Evolutionary conservation across 352 stramenopile species (phyloP).

Genomic region (Phytophthora pini): DNA sequence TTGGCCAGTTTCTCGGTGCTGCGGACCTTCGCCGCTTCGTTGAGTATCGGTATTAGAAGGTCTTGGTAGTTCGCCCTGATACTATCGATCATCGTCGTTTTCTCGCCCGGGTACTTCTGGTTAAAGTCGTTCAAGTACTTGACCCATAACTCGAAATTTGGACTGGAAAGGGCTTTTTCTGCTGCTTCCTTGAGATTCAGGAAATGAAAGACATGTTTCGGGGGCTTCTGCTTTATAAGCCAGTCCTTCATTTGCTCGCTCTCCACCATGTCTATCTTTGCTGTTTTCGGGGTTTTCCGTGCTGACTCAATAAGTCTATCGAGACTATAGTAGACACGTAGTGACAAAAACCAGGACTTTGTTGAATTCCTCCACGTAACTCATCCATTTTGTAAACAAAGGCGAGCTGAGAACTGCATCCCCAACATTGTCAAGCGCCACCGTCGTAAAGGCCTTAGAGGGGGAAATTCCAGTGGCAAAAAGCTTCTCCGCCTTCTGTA

Average conservation of each 20-base stretch:
- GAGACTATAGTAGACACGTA: background rate
- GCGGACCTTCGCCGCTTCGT: background rate
- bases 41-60: background rate
- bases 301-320: background rate
- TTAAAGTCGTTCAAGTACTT: background rate
- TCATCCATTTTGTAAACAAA: background rate
- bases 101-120: background rate
- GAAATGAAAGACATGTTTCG: background rate
- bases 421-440: too few relatives aligned
- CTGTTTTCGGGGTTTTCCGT: background rate
- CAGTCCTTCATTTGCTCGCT: background rate
- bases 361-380: constrained; percentile 1
- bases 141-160: background rate
- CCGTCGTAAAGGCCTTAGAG: too few relatives aligned
- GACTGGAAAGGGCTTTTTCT: background rate
- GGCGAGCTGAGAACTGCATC: background rate
- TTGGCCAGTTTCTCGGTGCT: background rate
- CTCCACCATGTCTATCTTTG: background rate
- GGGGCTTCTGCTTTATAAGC: background rate
- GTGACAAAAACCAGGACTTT: background rate
- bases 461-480: too few relatives aligned
- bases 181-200: background rate
- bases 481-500: too few relatives aligned
- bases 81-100: background rate
- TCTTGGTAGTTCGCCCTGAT: background rate